Percentiles rank a stretch among this genome's conserved stretches.
Evolutionary conservation across 768 basidiomycete genomes (phyloP).

Genomic region (Vishniacozyma victoriae): DNA sequence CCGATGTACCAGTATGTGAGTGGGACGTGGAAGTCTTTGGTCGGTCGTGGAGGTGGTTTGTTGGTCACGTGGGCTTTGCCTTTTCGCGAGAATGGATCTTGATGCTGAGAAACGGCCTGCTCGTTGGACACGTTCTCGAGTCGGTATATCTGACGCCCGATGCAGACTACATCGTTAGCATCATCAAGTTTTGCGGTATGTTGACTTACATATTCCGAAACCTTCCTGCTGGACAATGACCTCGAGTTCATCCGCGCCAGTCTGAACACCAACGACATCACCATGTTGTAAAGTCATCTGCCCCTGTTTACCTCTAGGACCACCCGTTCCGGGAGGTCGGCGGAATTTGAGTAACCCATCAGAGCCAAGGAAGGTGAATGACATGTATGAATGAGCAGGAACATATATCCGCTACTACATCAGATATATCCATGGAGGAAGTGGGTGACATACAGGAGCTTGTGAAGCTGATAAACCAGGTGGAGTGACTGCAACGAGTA

Average conservation of each 20-base stretch:
- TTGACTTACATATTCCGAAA: slow-evolving; percentile 38
- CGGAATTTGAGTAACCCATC: slow-evolving; percentile 19
- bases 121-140: slow-evolving; percentile 1
- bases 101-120: not conserved
- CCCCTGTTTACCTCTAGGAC: slow-evolving; percentile 4
- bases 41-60: slow-evolving; percentile 2
- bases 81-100: not conserved
- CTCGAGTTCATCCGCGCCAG: slow-evolving; percentile 23
- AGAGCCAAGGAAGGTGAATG: slow-evolving; percentile 36
- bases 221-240: slow-evolving; percentile 21
- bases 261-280: slow-evolving; percentile 29
- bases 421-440: no score
- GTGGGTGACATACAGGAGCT: no score
- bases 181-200: not conserved
- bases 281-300: slow-evolving; percentile 35
- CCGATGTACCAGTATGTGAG: slow-evolving; percentile 39
- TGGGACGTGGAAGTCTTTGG: slow-evolving; percentile 7
- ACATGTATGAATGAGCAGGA: slow-evolving; percentile 9
- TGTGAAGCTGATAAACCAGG: slow-evolving; percentile 12
- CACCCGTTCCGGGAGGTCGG: not conserved
- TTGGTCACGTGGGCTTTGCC: not conserved
- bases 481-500: slow-evolving; percentile 27
- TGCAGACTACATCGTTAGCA: slow-evolving; percentile 21
- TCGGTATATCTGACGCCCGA: slow-evolving; percentile 31
- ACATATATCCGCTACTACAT: slow-evolving; percentile 8